Base-by-base conservation (phyloP, 257 asterid genomes). In the Coffea canephora region DNA sequence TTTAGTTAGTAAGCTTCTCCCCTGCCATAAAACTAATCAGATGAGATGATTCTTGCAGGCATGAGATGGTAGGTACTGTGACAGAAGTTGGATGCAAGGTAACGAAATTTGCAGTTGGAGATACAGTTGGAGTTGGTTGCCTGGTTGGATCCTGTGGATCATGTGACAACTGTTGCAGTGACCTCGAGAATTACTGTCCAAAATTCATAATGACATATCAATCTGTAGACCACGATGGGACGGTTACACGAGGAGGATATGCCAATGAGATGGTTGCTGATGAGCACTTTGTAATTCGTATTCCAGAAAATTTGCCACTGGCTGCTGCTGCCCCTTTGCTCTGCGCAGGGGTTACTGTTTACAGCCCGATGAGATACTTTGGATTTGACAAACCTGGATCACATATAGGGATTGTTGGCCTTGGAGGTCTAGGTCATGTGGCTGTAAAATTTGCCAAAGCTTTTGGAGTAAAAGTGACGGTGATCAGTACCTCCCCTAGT, bases 51-150 rank as follows among this genome's bases (percentile, higher is more conserved):
- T n/a, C 25, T 36, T 48, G 76, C 84, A 87, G 91, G 72, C 91
- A 88, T 34, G 91, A 88, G 75, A 64, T 86, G 8, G 80, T 81
- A 0, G 89, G 91, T 0, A 71, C 77, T 1, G 91, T 86, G 69
- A 82, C 86, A 8, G 89, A 84, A 80, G 91, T 86, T 3, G 91
- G 91, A 15, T 74, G 78, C 80, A 82, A 86, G 77, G 91, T 88
- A 0, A 39, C 76, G 15, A 86, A 73, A 74, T 79, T 80, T 71
- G 78, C 79, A 55, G 85, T 80, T 23, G 91, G 91, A n/a, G 88
- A 88, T 68, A 78, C 78, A 66, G 91, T 82, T 2, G 91, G 89
- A 23, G 84, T 88, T 0, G 91, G 91, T 13, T 72, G 85, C 76
- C 41, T 84, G 10, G 80, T 81, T n/a, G 87, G 84, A 45, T 88